Conservation (phyloP, 306 rosid genomes). For the Rubus idaeus region DNA sequence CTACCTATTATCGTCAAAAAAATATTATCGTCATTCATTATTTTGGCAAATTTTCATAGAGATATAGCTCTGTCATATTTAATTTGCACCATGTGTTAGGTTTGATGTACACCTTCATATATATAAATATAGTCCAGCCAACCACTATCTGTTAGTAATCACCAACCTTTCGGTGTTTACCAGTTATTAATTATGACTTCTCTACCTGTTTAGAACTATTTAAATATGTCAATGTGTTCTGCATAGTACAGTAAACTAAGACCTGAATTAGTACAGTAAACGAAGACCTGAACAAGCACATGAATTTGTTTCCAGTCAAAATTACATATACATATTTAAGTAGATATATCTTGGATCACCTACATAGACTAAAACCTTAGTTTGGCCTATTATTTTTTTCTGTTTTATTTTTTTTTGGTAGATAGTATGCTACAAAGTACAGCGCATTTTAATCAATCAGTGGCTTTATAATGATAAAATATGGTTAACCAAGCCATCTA, state of each 20-base stretch:
- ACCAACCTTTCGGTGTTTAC: too few relatives aligned
- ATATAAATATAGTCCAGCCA: too few relatives aligned
- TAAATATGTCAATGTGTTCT: not conserved
- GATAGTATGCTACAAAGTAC: not conserved
- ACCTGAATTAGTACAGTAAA: too few relatives aligned
- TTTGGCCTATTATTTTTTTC: not conserved
- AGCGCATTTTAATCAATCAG: not conserved
- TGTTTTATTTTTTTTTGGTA: too few relatives aligned
- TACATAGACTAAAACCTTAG: not conserved
- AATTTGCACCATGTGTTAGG: not conserved
- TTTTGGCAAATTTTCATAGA: not conserved
- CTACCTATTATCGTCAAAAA: not conserved
- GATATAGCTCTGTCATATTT: too few relatives aligned
- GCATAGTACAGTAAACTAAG: too few relatives aligned
- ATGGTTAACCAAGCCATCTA: slow-evolving; percentile 2
- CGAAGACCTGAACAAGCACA: too few relatives aligned
- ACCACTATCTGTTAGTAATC: too few relatives aligned
- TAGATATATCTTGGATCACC: not conserved
- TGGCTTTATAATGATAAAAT: not conserved
- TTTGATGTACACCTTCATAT: not conserved
- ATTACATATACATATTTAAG: not conserved
- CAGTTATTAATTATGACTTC: too few relatives aligned
- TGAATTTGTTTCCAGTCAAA: too few relatives aligned
- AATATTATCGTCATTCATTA: not conserved
- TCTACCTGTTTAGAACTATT: not conserved